phyloP scores from a whole-genome alignment of 108 stramenopile species.

The Asterionellopsis glacialis region DNA sequence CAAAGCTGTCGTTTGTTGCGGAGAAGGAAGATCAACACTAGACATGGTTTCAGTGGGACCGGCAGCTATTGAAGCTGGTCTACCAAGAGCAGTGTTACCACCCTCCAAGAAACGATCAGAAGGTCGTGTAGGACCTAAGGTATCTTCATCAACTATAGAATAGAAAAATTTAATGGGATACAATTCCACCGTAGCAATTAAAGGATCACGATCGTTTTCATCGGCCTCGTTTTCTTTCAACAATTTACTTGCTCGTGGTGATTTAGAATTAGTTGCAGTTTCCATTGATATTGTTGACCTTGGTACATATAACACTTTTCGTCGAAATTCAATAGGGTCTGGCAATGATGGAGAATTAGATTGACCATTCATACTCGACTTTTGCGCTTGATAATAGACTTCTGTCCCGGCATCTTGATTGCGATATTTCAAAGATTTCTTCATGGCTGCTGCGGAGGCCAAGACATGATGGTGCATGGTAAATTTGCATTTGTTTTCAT shows the following conservation, averaged over 20 bases:
- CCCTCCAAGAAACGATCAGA: no score
- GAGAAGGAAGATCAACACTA: no score
- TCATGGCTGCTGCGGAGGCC: no score
- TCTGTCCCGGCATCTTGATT: no score
- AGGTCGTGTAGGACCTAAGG: not conserved
- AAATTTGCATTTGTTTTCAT: not conserved
- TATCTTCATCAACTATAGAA: constrained; percentile 26
- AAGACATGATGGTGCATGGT: constrained; percentile 33
- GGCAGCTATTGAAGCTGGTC: no score
- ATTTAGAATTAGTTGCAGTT: not conserved
- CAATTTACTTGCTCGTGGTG: no score
- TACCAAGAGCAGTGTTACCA: no score
- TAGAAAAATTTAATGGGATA: constrained; percentile 68
- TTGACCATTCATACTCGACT: no score
- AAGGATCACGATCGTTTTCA: not conserved
- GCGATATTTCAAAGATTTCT: no score
- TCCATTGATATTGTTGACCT: not conserved
- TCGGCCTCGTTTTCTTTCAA: not conserved
- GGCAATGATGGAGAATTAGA: not conserved
- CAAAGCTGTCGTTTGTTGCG: no score
- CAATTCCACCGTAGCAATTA: constrained; percentile 46
- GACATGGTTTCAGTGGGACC: no score
- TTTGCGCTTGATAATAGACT: no score
- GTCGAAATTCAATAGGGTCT: constrained; percentile 65
- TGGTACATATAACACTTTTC: constrained; percentile 36